Conservation (phyloP, 352 stramenopile genomes). For the Plasmopara viticola region DNA sequence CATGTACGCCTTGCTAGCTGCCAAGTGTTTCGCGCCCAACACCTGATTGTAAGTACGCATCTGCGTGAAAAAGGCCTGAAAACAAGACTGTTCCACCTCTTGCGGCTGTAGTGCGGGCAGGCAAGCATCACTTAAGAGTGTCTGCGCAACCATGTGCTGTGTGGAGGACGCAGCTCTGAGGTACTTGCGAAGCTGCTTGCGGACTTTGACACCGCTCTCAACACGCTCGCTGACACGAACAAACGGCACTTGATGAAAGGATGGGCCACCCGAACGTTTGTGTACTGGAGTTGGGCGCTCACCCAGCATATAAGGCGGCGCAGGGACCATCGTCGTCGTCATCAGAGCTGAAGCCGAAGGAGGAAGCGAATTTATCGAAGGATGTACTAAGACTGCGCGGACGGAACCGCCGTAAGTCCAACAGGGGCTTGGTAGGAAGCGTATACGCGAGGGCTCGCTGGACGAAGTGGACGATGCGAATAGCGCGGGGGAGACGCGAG, state of each 20-base stretch:
- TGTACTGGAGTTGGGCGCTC: conserved; percentile 57
- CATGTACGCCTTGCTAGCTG: conserved; percentile 65
- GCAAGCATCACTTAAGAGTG: conserved; percentile 73
- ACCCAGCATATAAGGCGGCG: conserved; percentile 76
- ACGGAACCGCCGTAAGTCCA: no score
- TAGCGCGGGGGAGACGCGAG: no score
- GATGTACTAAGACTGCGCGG: conserved; percentile 11
- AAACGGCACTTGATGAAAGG: conserved; percentile 79
- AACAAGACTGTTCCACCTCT: conserved; percentile 75
- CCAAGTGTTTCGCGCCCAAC: conserved; percentile 68
- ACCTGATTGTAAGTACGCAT: conserved; percentile 78
- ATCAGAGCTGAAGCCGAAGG: conserved; percentile 17
- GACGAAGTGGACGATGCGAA: no score
- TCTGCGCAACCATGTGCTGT: conserved; percentile 76
- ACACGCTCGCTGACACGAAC: conserved; percentile 71
- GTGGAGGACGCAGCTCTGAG: conserved; percentile 66
- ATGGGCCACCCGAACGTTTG: conserved; percentile 40
- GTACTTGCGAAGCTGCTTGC: conserved; percentile 82
- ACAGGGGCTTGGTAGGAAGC: no score
- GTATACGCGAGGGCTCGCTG: no score
- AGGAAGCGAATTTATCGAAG: conserved; percentile 7
- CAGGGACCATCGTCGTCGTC: conserved; percentile 30
- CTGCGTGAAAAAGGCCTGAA: conserved; percentile 68
- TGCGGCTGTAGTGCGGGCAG: conserved; percentile 69
- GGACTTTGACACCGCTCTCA: conserved; percentile 73